These are phyloP conservation scores for Silene vulgaris DNA, from an alignment of 179 eudicot species.

Conservation along the genomic window DNA sequence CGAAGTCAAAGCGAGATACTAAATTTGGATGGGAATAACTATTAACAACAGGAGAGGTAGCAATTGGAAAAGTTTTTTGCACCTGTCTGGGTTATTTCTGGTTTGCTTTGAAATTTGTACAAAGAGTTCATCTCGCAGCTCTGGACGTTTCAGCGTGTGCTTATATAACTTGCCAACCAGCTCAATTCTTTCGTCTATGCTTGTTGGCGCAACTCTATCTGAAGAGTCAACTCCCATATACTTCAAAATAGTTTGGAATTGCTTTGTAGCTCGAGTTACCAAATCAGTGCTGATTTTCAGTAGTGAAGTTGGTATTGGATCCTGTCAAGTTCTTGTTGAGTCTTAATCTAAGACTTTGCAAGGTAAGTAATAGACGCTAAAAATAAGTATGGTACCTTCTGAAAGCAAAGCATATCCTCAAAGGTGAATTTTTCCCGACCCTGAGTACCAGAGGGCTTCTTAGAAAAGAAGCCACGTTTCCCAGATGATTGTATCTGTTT, in stretches of 20 bases:
- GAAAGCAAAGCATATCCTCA: constrained; percentile 98
- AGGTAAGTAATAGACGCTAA: background rate
- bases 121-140: constrained; percentile 94
- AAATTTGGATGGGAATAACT: background rate
- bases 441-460: constrained; percentile 70
- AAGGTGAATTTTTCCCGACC: constrained; percentile 74
- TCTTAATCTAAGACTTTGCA: constrained; percentile 14
- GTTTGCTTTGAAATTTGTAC: constrained; percentile 95
- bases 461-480: constrained; percentile 82
- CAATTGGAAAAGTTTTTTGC: constrained; percentile 12
- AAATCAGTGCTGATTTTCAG: constrained; percentile 76
- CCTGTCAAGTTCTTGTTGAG: constrained; percentile 46
- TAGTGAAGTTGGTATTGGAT: constrained; percentile 92
- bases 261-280: constrained; percentile 68
- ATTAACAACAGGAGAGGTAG: background rate
- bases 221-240: constrained; percentile 89
- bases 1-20: background rate
- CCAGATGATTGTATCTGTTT: constrained; percentile 87
- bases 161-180: constrained; percentile 81
- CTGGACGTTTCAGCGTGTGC: constrained; percentile 86
- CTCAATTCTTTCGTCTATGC: constrained; percentile 85
- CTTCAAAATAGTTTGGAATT: constrained; percentile 81
- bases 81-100: constrained; percentile 90
- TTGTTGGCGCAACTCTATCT: constrained; percentile 55
- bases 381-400: constrained; percentile 50